Percentiles rank a stretch among this genome's conserved stretches.
These are phyloP conservation scores for Xenosphaeropsis pyriputrescens DNA, from an alignment of 2,329 filamentous ascomycete species.

Conservation along the genomic window DNA sequence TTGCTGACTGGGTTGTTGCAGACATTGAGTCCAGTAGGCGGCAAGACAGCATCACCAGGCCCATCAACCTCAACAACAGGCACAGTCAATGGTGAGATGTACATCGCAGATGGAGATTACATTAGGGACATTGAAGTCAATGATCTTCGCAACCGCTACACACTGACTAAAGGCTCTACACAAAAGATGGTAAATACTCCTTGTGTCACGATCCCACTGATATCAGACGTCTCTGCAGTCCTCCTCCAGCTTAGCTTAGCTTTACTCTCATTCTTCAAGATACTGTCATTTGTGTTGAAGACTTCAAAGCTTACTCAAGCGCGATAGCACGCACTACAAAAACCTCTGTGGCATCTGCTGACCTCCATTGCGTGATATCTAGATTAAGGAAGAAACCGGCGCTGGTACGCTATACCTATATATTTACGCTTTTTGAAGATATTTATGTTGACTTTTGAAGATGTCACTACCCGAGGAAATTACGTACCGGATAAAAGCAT, in stretches of 20 bases:
- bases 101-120: constrained; percentile 91
- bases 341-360: constrained; percentile 82
- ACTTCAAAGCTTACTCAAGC: constrained; percentile 57
- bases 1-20: not conserved
- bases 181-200: constrained; percentile 98
- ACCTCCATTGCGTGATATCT: constrained; percentile 74
- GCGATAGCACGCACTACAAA: constrained; percentile 45
- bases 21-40: constrained; percentile 6
- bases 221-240: constrained; percentile 27
- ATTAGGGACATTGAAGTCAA: constrained; percentile 99
- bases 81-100: constrained; percentile 67
- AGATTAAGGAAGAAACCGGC: constrained; percentile 99
- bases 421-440: constrained; percentile 18
- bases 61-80: constrained; percentile 27
- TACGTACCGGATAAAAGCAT: constrained; percentile 97
- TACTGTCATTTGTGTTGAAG: constrained; percentile 29
- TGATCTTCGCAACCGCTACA: constrained; percentile 90
- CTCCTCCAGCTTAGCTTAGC: constrained; percentile 14
- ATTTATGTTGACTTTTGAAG: constrained; percentile 54
- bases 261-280: constrained; percentile 10
- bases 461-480: constrained; percentile 95
- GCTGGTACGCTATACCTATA: constrained; percentile 75
- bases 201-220: constrained; percentile 53
- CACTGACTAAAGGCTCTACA: constrained; percentile 89
- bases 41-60: constrained; percentile 14